Base-by-base conservation (phyloP, 164 flowering plant species). In the Taxillus chinensis region DNA sequence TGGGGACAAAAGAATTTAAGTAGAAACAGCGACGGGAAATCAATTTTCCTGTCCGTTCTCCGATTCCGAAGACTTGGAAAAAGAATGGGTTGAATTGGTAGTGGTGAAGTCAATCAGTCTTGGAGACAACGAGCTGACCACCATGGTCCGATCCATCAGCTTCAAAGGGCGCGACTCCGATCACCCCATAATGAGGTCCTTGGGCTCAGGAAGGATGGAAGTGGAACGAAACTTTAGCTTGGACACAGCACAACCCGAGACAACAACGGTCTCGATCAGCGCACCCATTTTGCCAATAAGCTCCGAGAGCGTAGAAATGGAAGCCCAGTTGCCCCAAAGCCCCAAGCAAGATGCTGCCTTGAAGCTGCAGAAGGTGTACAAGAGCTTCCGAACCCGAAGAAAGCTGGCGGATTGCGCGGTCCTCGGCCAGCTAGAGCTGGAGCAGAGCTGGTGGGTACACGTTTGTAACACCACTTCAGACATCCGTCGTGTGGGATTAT, bases 321-420 rank as follows among this genome's bases (percentile, higher is more conserved):
- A 64, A 41, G 54, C 27, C 11, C 7, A 37, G 37, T 45, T 46
- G 9, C 58, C 45, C 63, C 56, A 73, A 8, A 57, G 58, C 15
- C 45, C 17, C n/a, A 65, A 71, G 55, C 65, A 60, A 10, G 63
- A 17, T 14, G 98, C 98, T 15, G 98, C 98, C 0, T 61, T 83
- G 13, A 86, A 82, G 75, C 74, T 92, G 73, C 98, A 92, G 79
- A 92, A 92, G 73, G 98, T 92, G 27, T 92, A 92, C 72, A 89
- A 89, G 73, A 92, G 98, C 68, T 92, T 89, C 67, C 68, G 96
- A 38, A 92, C 96, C 0, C 79, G 98, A 64, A 68, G 98, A 74
- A 83, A 82, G 76, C 79, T 92, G 41, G 98, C 98, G 7, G 98
- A 92, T 70, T 92, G 96, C 72, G 98, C 98, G 5, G 95, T 92